Percentiles rank a stretch among this genome's conserved stretches.
Evolutionary conservation across 164 flowering plant species (phyloP).

Genomic region (Dillenia suffruticosa): DNA sequence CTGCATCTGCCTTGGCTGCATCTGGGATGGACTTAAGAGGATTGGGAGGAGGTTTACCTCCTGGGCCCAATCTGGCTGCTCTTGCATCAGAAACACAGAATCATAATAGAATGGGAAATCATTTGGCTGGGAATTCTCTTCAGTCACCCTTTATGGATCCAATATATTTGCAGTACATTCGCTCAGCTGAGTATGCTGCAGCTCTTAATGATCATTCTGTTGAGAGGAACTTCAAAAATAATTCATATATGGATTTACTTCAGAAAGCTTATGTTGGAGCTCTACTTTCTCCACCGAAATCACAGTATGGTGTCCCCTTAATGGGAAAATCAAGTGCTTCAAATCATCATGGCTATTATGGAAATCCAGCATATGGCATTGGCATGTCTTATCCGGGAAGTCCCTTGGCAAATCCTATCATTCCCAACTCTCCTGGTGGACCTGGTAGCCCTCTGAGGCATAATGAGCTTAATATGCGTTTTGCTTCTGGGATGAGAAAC

Average conservation of each 20-base stretch:
- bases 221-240: slow-evolving; percentile 49
- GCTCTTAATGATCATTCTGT: slow-evolving; percentile 58
- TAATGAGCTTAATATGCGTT: slow-evolving; percentile 52
- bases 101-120: slow-evolving; percentile 40
- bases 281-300: slow-evolving; percentile 60
- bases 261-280: slow-evolving; percentile 73
- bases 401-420: slow-evolving; percentile 55
- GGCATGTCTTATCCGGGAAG: slow-evolving; percentile 79
- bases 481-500: slow-evolving; percentile 59
- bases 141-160: slow-evolving; percentile 57
- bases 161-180: slow-evolving; percentile 58
- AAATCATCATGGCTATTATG: slow-evolving; percentile 63
- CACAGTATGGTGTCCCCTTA: slow-evolving; percentile 49
- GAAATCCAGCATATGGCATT: slow-evolving; percentile 55
- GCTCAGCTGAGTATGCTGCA: slow-evolving; percentile 55
- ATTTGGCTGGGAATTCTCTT: slow-evolving; percentile 29
- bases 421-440: slow-evolving; percentile 62
- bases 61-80: slow-evolving; percentile 28
- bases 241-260: slow-evolving; percentile 50
- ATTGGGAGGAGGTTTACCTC: slow-evolving; percentile 34
- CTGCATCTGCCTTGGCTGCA: slow-evolving; percentile 45
- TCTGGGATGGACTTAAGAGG: slow-evolving; percentile 51
- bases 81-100: slow-evolving; percentile 37
- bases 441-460: slow-evolving; percentile 76
- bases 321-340: slow-evolving; percentile 43